Base-by-base conservation (phyloP, 495 filamentous ascomycete genomes). In the Daldinia grandis region DNA sequence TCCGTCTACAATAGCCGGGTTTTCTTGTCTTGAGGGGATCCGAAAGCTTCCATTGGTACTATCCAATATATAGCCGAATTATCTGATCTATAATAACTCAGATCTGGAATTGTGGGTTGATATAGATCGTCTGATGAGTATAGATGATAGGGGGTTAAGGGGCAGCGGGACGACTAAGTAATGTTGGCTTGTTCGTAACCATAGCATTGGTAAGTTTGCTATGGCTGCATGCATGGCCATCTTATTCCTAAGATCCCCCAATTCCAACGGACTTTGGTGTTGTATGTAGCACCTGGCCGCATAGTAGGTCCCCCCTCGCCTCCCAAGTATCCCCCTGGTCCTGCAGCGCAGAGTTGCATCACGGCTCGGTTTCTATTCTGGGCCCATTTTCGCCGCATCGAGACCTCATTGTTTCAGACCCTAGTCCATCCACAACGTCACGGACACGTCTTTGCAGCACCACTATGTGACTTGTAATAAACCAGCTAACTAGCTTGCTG, bases 271-370 rank as follows among this genome's bases (percentile, higher is more conserved):
- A 42, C 33, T 60, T 57, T 68, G 61, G 65, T 56, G 70, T 73
- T 56, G 70, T 73, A 73, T 42, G 65, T 73, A 73, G 51, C 69
- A 65, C 56, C 65, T 38, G 70, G 70, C 70, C 70, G 70, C 70
- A 73, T 73, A 68, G 60, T 73, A 57, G 70, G 70, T 62, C 69
- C 17, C 70, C 12, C 64, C 65, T 68, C 40, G 44, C 61, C 62
- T 64, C 28, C 55, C 51, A 61, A 64, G 25, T 10, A 49, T 61
- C 66, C 66, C 66, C 66, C 71, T 51, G 66, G 66, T 31, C 63
- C 54, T 57, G 71, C 71, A 74, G 71, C 25, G 61, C 66, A 74
- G 71, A 63, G 71, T 73, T 69, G 66, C 71, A 73, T 73, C 66
- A 58, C 57, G 61, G 66, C 57, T 70, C 71, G 66, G 66, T 66